Evolutionary conservation across 2,329 filamentous ascomycete species (phyloP).

Genomic region (Aspergillus carbonarius): DNA sequence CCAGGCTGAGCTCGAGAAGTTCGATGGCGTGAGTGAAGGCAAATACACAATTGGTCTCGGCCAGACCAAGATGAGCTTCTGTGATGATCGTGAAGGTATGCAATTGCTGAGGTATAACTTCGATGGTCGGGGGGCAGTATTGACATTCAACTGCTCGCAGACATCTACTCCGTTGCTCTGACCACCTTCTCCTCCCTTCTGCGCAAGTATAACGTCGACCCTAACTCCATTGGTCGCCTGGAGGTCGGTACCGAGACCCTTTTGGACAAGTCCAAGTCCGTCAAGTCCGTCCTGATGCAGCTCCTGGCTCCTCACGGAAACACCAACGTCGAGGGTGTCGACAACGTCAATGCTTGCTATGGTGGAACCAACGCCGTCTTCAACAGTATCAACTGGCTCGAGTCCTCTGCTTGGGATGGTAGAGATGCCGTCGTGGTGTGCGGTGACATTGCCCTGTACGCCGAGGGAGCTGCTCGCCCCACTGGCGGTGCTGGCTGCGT

Average conservation of each 20-base stretch:
- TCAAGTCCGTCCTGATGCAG: constrained; percentile 87
- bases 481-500: constrained; percentile 79
- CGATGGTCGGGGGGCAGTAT: background rate
- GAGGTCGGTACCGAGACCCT: constrained; percentile 85
- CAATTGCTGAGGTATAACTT: background rate
- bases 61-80: constrained; percentile 91
- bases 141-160: constrained; percentile 50
- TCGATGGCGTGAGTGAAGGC: constrained; percentile 76
- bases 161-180: constrained; percentile 83
- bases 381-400: constrained; percentile 81
- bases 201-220: constrained; percentile 79
- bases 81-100: constrained; percentile 82
- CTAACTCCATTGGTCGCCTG: constrained; percentile 73
- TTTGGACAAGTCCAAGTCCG: constrained; percentile 86
- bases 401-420: constrained; percentile 84
- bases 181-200: constrained; percentile 76
- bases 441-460: constrained; percentile 81
- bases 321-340: constrained; percentile 79
- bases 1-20: constrained; percentile 78
- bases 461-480: constrained; percentile 77
- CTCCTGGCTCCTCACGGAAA: constrained; percentile 71
- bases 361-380: constrained; percentile 82
- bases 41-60: constrained; percentile 92
- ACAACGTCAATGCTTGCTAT: constrained; percentile 83
- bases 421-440: constrained; percentile 76